Percentiles rank a stretch among this genome's conserved stretches.
Conservation (phyloP, 1,284 basidiomycete species). For the Kalmanozyma brasiliensis region DNA sequence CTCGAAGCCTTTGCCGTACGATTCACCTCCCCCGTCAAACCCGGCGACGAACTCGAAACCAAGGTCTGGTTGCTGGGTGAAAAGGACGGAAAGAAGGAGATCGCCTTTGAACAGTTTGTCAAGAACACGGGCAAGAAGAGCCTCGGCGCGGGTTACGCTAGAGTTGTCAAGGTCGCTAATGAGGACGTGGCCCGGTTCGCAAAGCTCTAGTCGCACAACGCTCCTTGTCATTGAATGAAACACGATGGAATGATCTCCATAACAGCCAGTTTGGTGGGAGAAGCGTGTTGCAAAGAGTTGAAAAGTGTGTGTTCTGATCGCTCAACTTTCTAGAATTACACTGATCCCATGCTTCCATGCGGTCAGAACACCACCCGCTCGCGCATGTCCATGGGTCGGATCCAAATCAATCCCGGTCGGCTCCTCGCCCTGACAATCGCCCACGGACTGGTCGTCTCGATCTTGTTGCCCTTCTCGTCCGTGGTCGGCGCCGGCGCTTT, state of each 20-base stretch:
- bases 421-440: slow-evolving; percentile 55
- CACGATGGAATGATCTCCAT: too few species aligned
- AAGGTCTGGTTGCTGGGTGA: slow-evolving; percentile 57
- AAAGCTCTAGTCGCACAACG: slow-evolving; percentile 17
- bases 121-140: slow-evolving; percentile 55
- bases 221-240: too few species aligned
- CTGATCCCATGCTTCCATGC: background rate
- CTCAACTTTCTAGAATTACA: background rate
- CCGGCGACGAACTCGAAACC: slow-evolving; percentile 58
- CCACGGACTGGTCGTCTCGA: slow-evolving; percentile 54
- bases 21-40: slow-evolving; percentile 61
- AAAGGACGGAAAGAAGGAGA: slow-evolving; percentile 38
- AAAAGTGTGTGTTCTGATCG: background rate
- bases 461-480: slow-evolving; percentile 27
- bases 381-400: slow-evolving; percentile 49
- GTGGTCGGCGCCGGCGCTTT: slow-evolving; percentile 30
- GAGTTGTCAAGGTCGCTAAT: slow-evolving; percentile 36
- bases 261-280: background rate
- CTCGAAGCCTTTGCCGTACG: slow-evolving; percentile 48
- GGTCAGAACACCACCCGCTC: slow-evolving; percentile 44
- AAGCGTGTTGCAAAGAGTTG: too few species aligned
- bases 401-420: slow-evolving; percentile 60
- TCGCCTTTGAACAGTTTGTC: slow-evolving; percentile 58
- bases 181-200: slow-evolving; percentile 25
- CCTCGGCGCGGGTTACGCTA: slow-evolving; percentile 54